Evolutionary conservation across 768 basidiomycete genomes (phyloP), one percentile per base, ranked within the genome.

Genomic region (Gyrodon lividus): DNA sequence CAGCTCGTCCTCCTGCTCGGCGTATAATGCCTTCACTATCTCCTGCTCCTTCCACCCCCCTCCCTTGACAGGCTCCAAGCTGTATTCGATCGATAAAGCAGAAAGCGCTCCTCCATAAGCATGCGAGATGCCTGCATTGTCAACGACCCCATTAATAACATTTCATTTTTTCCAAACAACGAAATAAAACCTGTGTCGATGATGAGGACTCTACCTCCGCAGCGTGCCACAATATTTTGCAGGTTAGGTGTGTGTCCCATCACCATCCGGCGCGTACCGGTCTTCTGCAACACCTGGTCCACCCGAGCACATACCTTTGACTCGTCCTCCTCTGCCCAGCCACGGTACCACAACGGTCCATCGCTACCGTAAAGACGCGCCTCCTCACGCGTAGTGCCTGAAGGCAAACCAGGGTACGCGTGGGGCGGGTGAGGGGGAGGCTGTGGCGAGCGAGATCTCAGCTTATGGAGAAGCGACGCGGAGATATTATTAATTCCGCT

Each of bases 191-290:
- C 93, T 0, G 96, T 98, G 64, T 99, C 96, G 45, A 99, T 98
- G 54, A 98, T 89, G 59, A 98, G 86, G 39, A 98, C 83, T 60
- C 89, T 93, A n/a, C 92, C 94, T 34, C 82, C 77, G 64, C 97
- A 99, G 51, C 94, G 76, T 5, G 89, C 82, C 4, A 89, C 83
- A 43, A 98, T 95, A 57, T 81, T 82, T 79, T 91, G 54, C 38
- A 97, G 92, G 66, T 95, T 79, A 1, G 97, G 96, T 0, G 97
- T 98, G 68, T 98, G 97, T 0, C 96, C 96, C 92, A 97, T 94
- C 40, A 99, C 81, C 83, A 95, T 84, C 59, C 92, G 75, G 52
- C 91, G 72, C 23, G 90, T 94, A 1, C 92, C 92, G 1, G 91
- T 86, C 67, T 79, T 82, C 28, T 77, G 64, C 46, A 91, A 71